phyloP scores from a whole-genome alignment of 2,329 filamentous ascomycete species.

The Pestalotiopsis fici region DNA sequence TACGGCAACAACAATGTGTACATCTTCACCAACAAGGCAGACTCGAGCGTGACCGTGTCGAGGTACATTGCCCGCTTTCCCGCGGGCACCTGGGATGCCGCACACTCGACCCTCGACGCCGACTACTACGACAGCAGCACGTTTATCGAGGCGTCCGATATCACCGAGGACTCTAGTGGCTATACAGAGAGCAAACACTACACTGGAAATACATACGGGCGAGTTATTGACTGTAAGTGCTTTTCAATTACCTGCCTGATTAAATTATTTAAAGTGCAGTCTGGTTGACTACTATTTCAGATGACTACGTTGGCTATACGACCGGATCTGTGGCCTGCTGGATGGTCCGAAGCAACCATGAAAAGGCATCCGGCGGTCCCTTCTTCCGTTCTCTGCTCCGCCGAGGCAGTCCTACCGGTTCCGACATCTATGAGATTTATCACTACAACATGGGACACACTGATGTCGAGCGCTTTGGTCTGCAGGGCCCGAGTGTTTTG shows the following conservation, averaged over 20 bases:
- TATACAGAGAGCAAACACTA: constrained; percentile 42
- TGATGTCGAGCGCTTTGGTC: constrained; percentile 39
- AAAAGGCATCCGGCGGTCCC: constrained; percentile 39
- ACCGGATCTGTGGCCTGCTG: constrained; percentile 35
- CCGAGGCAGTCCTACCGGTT: constrained; percentile 33
- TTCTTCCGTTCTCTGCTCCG: constrained; percentile 41
- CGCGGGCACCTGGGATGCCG: constrained; percentile 24
- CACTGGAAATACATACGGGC: constrained; percentile 36
- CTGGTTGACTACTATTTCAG: constrained; percentile 13
- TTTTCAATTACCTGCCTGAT: not conserved
- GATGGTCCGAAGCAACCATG: constrained; percentile 39
- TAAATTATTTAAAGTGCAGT: not conserved
- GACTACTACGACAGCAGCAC: constrained; percentile 34
- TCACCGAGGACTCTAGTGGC: constrained; percentile 26
- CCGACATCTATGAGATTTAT: constrained; percentile 43
- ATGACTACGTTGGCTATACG: constrained; percentile 38
- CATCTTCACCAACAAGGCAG: constrained; percentile 43
- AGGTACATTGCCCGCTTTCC: constrained; percentile 37
- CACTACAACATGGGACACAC: constrained; percentile 44
- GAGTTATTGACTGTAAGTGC: constrained; percentile 30
- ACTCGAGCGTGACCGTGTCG: constrained; percentile 36
- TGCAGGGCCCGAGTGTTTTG: constrained; percentile 40
- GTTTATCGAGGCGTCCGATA: constrained; percentile 33
- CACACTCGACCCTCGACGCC: constrained; percentile 24
- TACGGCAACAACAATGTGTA: constrained; percentile 40